Evolutionary conservation across 2,329 filamentous ascomycete species (phyloP).

Genomic region (Aspergillus felis): DNA sequence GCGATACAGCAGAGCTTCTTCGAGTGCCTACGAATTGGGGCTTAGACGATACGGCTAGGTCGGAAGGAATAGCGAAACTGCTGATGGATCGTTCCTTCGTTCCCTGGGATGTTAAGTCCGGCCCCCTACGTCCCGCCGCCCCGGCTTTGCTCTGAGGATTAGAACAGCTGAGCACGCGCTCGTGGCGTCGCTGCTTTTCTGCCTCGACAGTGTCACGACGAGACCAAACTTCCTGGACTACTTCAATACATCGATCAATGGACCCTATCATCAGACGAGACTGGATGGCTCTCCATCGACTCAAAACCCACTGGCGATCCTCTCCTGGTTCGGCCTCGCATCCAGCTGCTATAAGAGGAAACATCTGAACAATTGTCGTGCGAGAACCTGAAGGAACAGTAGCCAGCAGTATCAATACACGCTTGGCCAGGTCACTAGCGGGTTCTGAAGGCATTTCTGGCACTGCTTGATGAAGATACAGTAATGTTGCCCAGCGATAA

Average conservation of each 20-base stretch:
- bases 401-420: conserved; percentile 58
- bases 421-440: conserved; percentile 57
- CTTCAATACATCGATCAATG: conserved; percentile 61
- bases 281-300: conserved; percentile 60
- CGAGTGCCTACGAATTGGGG: conserved; percentile 16
- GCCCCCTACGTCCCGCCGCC: too few relatives aligned
- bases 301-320: conserved; percentile 60
- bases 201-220: conserved; percentile 54
- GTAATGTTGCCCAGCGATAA: conserved; percentile 62
- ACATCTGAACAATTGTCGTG: conserved; percentile 66
- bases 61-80: conserved; percentile 1
- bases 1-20: conserved; percentile 28
- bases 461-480: conserved; percentile 65
- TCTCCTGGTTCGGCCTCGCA: conserved; percentile 59
- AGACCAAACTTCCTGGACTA: conserved; percentile 64
- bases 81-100: background rate
- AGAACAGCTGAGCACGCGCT: conserved; percentile 23
- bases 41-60: conserved; percentile 7
- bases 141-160: conserved; percentile 9
- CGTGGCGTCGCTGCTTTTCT: conserved; percentile 34
- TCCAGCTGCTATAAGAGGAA: conserved; percentile 64
- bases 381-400: conserved; percentile 61
- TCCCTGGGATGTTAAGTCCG: background rate
- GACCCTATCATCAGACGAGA: conserved; percentile 63
- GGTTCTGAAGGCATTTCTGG: conserved; percentile 62